These are phyloP conservation scores for Acorus calamus DNA, from an alignment of 106 monocot species.

Conservation along the genomic window DNA sequence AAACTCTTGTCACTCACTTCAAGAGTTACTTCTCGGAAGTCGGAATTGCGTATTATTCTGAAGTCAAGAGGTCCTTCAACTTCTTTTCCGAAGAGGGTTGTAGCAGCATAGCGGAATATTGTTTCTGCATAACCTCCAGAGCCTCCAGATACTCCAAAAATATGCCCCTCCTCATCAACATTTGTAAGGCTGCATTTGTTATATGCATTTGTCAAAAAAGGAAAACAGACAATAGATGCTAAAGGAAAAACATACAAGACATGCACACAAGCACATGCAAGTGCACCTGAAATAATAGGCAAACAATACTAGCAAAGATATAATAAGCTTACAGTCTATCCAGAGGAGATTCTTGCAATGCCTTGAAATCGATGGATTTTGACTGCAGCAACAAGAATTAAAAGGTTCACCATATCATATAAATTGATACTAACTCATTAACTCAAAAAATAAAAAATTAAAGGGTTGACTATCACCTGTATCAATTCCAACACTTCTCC, in stretches of 20 bases:
- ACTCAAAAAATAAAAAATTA: neutral
- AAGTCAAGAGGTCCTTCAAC: constrained; percentile 75
- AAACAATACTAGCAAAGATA: constrained; percentile 1
- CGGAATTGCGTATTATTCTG: constrained; percentile 66
- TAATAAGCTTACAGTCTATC: constrained; percentile 66
- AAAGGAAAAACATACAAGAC: neutral
- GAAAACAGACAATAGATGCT: neutral
- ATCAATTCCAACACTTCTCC: constrained; percentile 94
- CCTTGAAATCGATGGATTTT: constrained; percentile 71
- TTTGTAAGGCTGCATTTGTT: constrained; percentile 62
- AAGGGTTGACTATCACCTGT: constrained; percentile 33
- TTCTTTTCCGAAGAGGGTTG: constrained; percentile 49
- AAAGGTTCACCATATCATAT: no score
- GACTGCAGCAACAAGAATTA: constrained; percentile 33
- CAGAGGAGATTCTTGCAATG: constrained; percentile 60
- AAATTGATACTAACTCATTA: no score
- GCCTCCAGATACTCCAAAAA: constrained; percentile 88
- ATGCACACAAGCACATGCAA: neutral
- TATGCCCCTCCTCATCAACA: constrained; percentile 68
- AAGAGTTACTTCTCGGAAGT: constrained; percentile 64
- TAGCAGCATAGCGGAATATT: constrained; percentile 74
- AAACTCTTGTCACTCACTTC: constrained; percentile 26
- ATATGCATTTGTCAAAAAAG: neutral
- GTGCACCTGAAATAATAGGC: neutral
- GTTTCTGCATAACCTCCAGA: constrained; percentile 98